Conservation (phyloP, 352 stramenopile genomes). For the Phytophthora pinifolia region DNA sequence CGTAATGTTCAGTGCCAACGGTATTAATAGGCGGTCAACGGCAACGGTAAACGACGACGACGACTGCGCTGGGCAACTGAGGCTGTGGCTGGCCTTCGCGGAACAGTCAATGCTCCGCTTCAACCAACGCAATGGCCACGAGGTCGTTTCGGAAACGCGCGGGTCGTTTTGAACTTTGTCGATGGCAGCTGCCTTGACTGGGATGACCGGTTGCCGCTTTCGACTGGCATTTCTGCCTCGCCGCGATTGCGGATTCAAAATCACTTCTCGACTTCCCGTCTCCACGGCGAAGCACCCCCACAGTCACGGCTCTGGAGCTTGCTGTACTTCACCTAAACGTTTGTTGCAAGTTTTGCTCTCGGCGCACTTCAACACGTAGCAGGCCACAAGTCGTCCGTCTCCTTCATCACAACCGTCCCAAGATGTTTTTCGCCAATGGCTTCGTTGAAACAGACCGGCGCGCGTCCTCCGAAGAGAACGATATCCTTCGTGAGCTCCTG, state of each 20-base stretch:
- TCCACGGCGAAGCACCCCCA: constrained; percentile 32
- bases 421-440: constrained; percentile 75
- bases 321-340: constrained; percentile 44
- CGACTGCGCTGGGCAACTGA: too few species aligned
- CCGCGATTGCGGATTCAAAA: constrained; percentile 16
- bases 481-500: constrained; percentile 76
- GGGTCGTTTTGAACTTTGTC: constrained; percentile 37
- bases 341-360: constrained; percentile 27
- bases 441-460: constrained; percentile 70
- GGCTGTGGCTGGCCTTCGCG: too few species aligned
- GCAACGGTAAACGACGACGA: constrained; percentile 14
- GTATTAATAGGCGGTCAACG: constrained; percentile 40
- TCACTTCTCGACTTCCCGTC: constrained; percentile 48
- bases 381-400: constrained; percentile 14
- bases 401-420: constrained; percentile 12
- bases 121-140: constrained; percentile 5
- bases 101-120: too few species aligned
- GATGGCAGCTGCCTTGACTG: constrained; percentile 28
- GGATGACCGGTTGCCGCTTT: constrained; percentile 22
- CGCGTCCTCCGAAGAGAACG: constrained; percentile 57
- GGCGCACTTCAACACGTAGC: constrained; percentile 34
- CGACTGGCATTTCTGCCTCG: constrained; percentile 29
- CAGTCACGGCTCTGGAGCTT: constrained; percentile 32
- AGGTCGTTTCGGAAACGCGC: constrained; percentile 36
- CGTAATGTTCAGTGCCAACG: constrained; percentile 27